These are phyloP conservation scores for Coffea eugenioides DNA, from an alignment of 257 asterid genomes.

Conservation along the genomic window DNA sequence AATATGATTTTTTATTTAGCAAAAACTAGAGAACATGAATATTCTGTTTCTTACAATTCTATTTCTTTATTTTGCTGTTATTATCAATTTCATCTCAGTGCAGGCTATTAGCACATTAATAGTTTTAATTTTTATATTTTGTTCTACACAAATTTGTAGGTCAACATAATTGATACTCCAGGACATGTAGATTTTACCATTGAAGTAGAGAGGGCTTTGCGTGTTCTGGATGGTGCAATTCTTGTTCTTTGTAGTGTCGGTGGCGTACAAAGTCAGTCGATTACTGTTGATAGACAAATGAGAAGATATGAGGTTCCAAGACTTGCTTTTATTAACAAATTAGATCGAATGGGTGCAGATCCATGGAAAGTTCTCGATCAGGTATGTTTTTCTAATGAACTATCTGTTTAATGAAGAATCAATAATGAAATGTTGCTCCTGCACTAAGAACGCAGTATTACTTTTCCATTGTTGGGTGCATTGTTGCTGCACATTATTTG, in stretches of 20 bases:
- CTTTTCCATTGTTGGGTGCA: background rate
- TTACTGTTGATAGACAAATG: slow-evolving; percentile 99
- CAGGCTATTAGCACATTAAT: background rate
- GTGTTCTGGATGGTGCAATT: slow-evolving; percentile 97
- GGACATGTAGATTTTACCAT: slow-evolving; percentile 99
- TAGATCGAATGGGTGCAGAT: slow-evolving; percentile 99
- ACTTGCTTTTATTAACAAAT: slow-evolving; percentile 91
- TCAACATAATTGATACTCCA: slow-evolving; percentile 95
- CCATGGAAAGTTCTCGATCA: slow-evolving; percentile 97
- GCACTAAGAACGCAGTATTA: background rate
- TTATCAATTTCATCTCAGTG: background rate
- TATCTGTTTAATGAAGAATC: background rate
- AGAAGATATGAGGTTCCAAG: slow-evolving; percentile 98
- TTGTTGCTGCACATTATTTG: background rate
- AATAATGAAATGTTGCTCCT: background rate
- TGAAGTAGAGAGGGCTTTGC: slow-evolving; percentile 98
- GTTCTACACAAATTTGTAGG: slow-evolving; percentile 46
- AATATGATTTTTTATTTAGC: background rate
- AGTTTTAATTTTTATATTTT: slow-evolving; percentile 1
- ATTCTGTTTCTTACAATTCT: background rate
- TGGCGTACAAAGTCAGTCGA: slow-evolving; percentile 99
- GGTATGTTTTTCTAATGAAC: slow-evolving; percentile 38
- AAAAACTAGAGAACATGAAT: background rate
- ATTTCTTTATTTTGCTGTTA: background rate
- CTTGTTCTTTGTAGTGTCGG: slow-evolving; percentile 98